Evolutionary conservation across 805 yeast genomes (phyloP), one percentile per base, ranked within the genome.

Genomic region (Wickerhamomyces ciferrii): DNA sequence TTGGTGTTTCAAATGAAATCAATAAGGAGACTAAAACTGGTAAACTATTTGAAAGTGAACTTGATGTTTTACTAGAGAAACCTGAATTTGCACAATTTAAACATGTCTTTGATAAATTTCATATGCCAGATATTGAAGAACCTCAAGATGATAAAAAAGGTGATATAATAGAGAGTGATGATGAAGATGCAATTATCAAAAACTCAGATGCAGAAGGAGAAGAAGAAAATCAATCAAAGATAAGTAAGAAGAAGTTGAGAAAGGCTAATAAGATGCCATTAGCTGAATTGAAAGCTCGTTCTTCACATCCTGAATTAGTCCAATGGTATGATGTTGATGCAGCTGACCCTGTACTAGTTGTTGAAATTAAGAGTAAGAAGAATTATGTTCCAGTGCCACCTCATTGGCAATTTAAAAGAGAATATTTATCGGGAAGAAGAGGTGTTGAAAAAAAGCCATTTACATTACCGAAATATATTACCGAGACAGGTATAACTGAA

Each of bases 301-400:
- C 86, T 0, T 53, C 66, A 2, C 67, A 68, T 24, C 97, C 98
- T 0, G 88, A 87, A 47, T 59, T 82, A 4, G 83, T 92, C 1
- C 96, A 90, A 52, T 85, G 96, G 95, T 79, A 70, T 55, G 98
- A 94, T 62, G 84, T 82, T 2, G 94, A 91, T 67, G 84, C 97
- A 0, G 73, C 72, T 1, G 92, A 88, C 55, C 96, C 99, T 2
- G 65, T 69, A 42, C 60, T 90, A 19, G 70, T 81, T 14, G 79
- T 87, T 0, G 68, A 74, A 20, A 62, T 92, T 43, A 92, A 91
- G 59, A 67, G 83, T 0, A 66, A 70, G 32, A 81, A 79, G 47
- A 87, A 88, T 52, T 73, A 69, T 1, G 82, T 91, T 1, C 87
- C 81, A 2, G 88, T 92, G 1, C 98, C 98, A 0, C 58, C 66